A percentile compares a stretch with the other conserved stretches of the same genome.
Evolutionary conservation across 441 rosid species (phyloP).

Genomic region (Sinapis alba): DNA sequence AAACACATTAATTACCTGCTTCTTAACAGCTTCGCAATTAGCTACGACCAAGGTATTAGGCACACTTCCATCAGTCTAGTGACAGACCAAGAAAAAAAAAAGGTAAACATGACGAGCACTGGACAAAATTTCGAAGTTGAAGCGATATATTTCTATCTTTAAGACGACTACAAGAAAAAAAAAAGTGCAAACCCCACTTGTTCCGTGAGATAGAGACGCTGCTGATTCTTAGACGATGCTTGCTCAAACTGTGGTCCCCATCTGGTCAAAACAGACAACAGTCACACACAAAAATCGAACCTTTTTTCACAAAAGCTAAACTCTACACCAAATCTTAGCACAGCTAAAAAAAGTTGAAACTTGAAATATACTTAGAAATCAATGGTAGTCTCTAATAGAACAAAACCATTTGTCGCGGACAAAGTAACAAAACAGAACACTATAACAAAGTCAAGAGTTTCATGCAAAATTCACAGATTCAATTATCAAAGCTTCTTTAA

Average conservation of each 20-base stretch:
- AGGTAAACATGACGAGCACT: background rate
- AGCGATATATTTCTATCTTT: background rate
- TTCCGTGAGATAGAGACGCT: slow-evolving; percentile 91
- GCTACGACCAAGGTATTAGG: slow-evolving; percentile 98
- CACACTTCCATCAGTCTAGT: slow-evolving; percentile 94
- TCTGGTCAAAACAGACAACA: slow-evolving; percentile 41
- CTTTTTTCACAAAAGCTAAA: slow-evolving; percentile 1
- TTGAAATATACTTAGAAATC: background rate
- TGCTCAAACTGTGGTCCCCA: slow-evolving; percentile 93
- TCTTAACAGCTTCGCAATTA: slow-evolving; percentile 91
- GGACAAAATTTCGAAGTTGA: background rate
- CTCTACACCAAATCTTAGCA: background rate
- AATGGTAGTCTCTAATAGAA: background rate
- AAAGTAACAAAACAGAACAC: slow-evolving; percentile 13
- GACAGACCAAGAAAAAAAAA: slow-evolving; percentile 17
- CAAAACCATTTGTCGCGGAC: background rate
- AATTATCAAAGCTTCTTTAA: background rate
- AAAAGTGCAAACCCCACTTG: slow-evolving; percentile 53
- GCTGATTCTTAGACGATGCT: slow-evolving; percentile 51
- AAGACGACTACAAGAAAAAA: slow-evolving; percentile 4
- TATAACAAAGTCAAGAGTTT: background rate
- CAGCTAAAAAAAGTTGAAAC: background rate
- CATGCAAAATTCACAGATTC: background rate
- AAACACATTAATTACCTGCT: slow-evolving; percentile 62
- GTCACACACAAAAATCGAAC: background rate